Conservation (phyloP, 2,329 filamentous ascomycete species). For the Aspergillus thermomutatus region DNA sequence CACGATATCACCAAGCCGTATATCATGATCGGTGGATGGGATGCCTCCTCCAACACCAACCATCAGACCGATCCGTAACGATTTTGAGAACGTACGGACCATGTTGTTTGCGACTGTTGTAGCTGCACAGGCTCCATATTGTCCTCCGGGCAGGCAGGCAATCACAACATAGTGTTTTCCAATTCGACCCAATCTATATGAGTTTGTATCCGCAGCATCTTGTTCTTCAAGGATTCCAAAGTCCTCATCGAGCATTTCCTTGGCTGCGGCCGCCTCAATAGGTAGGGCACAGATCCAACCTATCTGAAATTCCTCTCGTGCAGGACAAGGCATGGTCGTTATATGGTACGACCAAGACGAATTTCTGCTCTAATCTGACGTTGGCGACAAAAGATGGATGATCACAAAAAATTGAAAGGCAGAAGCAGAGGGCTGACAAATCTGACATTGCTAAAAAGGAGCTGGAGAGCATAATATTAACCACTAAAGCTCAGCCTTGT, state of each 20-base stretch:
- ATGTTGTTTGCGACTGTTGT: constrained; percentile 12
- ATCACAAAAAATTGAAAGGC: too few species aligned
- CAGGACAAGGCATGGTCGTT: neutral
- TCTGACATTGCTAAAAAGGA: too few species aligned
- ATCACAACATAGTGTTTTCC: constrained; percentile 14
- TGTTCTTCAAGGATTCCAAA: constrained; percentile 12
- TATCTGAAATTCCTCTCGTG: neutral
- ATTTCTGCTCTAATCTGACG: too few species aligned
- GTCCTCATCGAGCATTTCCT: constrained; percentile 11
- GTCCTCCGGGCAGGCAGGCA: constrained; percentile 9
- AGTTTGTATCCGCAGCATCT: constrained; percentile 12
- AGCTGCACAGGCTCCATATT: constrained; percentile 10
- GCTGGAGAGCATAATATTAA: too few species aligned
- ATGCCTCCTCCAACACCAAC: constrained; percentile 23
- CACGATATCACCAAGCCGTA: constrained; percentile 28
- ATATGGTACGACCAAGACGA: too few species aligned
- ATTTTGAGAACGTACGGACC: constrained; percentile 10
- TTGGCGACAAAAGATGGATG: too few species aligned
- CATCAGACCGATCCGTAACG: constrained; percentile 15
- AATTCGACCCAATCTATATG: constrained; percentile 14
- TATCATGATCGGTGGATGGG: constrained; percentile 18
- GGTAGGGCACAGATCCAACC: constrained; percentile 12
- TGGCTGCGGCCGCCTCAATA: constrained; percentile 8
- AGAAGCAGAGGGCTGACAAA: too few species aligned
- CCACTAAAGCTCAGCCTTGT: too few species aligned